Base-by-base conservation (phyloP, 2,329 filamentous ascomycete species). In the Trichoderma sp. region DNA sequence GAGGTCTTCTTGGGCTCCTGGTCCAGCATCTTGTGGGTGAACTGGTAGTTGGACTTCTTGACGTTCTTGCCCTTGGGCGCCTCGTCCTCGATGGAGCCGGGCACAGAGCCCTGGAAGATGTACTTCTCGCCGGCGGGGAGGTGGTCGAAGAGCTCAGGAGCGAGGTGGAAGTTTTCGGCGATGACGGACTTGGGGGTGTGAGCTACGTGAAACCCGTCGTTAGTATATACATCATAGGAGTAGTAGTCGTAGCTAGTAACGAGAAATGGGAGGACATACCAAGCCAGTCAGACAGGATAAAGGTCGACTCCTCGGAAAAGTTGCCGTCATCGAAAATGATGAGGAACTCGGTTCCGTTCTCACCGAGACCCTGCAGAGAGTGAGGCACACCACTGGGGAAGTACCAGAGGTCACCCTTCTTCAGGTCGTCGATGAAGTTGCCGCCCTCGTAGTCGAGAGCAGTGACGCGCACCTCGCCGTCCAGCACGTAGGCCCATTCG, bases 321-420 rank as follows among this genome's bases (percentile, higher is more conserved):
- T 77, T 76, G 12, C 86, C 84, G 63, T 84, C 82, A 73, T 86
- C 85, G 53, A 86, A 86, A 72, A 86, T 82, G 73, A 86, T 80
- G 15, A 86, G 79, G 65, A 85, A 85, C 76, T 85, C 83, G 58
- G 83, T 85, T 59, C 84, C 92, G 59, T 92, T 91, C 30, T 86
- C 83, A 57, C 88, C 86, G 1, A 94, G 82, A 0, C 91, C 92
- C 80, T 94, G 92, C 2, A 95, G 87, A 0, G 91, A 93, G 79
- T 95, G 92, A 12, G 92, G 92, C 39, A 94, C 87, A 7, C 92
- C 92, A 12, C 90, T 89, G 26, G 92, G 92, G 81, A 95, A 95
- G 77, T 93, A 95, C 92, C 92, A 95, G 7, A 95, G 80, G 75
- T 95, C 93, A 5, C 93, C 93, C 77, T 92, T 90, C 77, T 89